Conservation (phyloP, 176 grass and related monocot species). For the Puya raimondii region DNA sequence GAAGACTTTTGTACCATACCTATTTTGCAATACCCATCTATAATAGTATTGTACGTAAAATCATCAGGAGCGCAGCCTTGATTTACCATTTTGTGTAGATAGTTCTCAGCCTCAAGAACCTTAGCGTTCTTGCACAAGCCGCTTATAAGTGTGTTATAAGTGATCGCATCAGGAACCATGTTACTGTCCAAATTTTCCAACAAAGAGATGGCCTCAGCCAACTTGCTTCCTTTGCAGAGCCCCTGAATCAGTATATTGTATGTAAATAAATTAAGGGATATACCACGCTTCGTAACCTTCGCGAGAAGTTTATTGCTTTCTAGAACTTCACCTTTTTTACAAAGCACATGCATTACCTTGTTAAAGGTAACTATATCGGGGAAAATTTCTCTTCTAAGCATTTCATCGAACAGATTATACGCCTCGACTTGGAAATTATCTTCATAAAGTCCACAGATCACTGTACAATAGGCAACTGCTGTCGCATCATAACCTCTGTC, state of each 20-base stretch:
- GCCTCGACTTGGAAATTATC: constrained; percentile 31
- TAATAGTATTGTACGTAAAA: constrained; percentile 95
- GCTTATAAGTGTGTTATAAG: constrained; percentile 81
- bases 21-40: constrained; percentile 82
- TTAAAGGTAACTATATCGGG: constrained; percentile 57
- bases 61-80: constrained; percentile 69
- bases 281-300: constrained; percentile 62
- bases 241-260: constrained; percentile 88
- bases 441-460: constrained; percentile 46
- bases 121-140: constrained; percentile 67
- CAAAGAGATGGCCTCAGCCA: constrained; percentile 48
- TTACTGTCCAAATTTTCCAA: constrained; percentile 43
- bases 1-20: constrained; percentile 59
- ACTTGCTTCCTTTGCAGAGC: constrained; percentile 51
- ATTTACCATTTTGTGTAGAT: constrained; percentile 74
- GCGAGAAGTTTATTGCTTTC: constrained; percentile 53
- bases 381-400: constrained; percentile 34
- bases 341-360: constrained; percentile 70
- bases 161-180: constrained; percentile 56
- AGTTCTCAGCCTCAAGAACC: constrained; percentile 43
- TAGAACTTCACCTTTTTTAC: constrained; percentile 54
- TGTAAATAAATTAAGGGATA: constrained; percentile 48
- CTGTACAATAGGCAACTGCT: constrained; percentile 53
- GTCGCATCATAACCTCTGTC: constrained; percentile 39
- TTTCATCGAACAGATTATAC: constrained; percentile 60